These are phyloP conservation scores for Fraxinus sp. DNA, from an alignment of 305 asterid species.

Conservation along the genomic window DNA sequence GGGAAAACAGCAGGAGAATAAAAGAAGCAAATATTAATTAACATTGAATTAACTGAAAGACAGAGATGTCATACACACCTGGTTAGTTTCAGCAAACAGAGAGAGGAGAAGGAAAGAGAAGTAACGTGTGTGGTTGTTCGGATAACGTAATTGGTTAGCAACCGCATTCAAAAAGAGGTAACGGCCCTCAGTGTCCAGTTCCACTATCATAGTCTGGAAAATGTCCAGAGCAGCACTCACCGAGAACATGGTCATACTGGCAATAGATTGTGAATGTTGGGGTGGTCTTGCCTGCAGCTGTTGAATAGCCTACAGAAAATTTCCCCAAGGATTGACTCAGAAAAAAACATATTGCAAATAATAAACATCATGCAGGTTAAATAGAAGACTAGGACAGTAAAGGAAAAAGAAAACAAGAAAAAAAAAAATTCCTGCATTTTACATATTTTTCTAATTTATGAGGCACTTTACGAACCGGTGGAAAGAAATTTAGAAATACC, in stretches of 20 bases:
- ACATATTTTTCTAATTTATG: not conserved
- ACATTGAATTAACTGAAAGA: too few species aligned
- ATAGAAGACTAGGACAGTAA: not conserved
- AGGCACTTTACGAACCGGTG: not conserved
- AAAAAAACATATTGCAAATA: not conserved
- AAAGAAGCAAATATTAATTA: not conserved
- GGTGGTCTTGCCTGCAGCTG: conserved; percentile 78
- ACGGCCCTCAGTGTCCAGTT: conserved; percentile 92
- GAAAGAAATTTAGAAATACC: conserved; percentile 37
- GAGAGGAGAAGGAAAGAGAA: conserved; percentile 89
- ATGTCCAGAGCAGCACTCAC: conserved; percentile 91
- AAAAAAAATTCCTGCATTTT: not conserved
- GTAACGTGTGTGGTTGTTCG: conserved; percentile 93
- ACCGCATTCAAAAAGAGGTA: conserved; percentile 90
- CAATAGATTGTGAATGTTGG: conserved; percentile 67
- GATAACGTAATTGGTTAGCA: conserved; percentile 96
- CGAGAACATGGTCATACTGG: conserved; percentile 59
- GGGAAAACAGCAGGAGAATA: not conserved
- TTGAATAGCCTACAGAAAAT: conserved; percentile 67
- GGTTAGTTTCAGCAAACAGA: conserved; percentile 82
- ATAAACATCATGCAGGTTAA: not conserved
- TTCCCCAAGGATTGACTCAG: conserved; percentile 5
- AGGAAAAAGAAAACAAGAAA: too few species aligned
- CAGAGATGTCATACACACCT: conserved; percentile 41
- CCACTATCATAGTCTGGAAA: conserved; percentile 74